Base-by-base conservation (phyloP, 805 yeast species). In the Lachancea mirantina region DNA sequence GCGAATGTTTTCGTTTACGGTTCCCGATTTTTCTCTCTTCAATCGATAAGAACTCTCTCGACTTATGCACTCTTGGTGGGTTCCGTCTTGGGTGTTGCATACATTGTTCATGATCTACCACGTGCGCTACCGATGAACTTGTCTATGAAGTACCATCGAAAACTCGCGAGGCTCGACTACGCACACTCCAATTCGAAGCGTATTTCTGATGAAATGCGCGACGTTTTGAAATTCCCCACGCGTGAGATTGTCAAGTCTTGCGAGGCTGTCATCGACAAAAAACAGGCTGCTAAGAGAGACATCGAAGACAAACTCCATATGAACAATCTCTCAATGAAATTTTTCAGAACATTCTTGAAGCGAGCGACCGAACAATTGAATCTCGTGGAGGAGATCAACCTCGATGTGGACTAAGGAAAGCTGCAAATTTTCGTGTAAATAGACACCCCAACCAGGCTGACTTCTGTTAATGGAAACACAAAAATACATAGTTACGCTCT, bases 51-150 rank as follows among this genome's bases (percentile, higher is more conserved):
- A 36, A 65, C 64, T 26, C 52, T 79, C n/a, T 67, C 72, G 0
- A 53, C 72, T 1, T 88, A 94, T 0, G 28, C 74, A 0, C 38
- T 69, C 1, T 43, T 76, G 2, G 65, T 74, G 6, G 68, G 70
- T 1, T 61, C 73, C 4, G 68, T 74, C 1, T 63, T 74, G 9
- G 67, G 80, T 0, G 60, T 72, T 0, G 73, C 75, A 24, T 85
- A 83, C 47, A 53, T 87, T 36, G 62, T 85, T 13, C 65, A 68
- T 38, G 97, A 92, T 55, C 74, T 94, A 9, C 96, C 96, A 2
- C 74, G 80, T 46, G 95, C 96, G 0, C 75, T 84, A 46, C 94
- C 95, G 13, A 67, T 85, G 43, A 87, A 87, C 37, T 70, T 85
- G 38, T 85, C 92, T 0, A 65, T 69, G 29, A 84, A 82, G 56